A percentile compares a stretch with the other conserved stretches of the same genome.
phyloP scores from a whole-genome alignment of 2,329 filamentous ascomycete genomes.

The Phialemonium atrogriseum region DNA sequence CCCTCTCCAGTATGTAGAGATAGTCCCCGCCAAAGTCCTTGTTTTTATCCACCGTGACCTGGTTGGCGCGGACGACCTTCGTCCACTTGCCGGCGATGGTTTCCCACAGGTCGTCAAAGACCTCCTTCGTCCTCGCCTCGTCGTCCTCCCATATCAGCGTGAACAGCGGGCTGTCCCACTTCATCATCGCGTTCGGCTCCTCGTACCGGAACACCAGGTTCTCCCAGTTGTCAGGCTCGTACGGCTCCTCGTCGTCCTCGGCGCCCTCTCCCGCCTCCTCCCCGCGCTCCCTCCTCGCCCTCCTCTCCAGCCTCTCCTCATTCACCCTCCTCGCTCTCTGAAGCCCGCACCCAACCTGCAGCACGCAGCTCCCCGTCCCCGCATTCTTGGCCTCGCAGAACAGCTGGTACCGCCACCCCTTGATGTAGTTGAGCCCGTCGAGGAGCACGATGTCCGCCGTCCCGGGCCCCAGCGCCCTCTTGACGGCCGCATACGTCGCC shows the following conservation, averaged over 20 bases:
- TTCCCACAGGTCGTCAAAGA: conserved; percentile 66
- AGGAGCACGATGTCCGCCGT: conserved; percentile 73
- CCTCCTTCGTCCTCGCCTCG: conserved; percentile 43
- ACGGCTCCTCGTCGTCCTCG: conserved; percentile 33
- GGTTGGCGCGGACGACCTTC: conserved; percentile 64
- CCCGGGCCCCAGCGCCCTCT: conserved; percentile 62
- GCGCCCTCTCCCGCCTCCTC: conserved; percentile 8
- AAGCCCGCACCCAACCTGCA: conserved; percentile 52
- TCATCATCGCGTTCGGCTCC: conserved; percentile 75
- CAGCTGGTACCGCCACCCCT: conserved; percentile 81
- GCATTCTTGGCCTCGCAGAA: conserved; percentile 78
- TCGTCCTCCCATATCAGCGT: conserved; percentile 70
- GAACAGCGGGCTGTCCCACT: conserved; percentile 80
- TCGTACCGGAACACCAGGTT: conserved; percentile 78
- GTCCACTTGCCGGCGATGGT: conserved; percentile 54
- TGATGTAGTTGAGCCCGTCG: conserved; percentile 81
- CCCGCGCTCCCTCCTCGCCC: conserved; percentile 30
- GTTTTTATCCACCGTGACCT: conserved; percentile 59
- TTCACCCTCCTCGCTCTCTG: conserved; percentile 53
- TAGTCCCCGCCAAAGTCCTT: conserved; percentile 63
- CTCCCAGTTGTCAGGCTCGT: conserved; percentile 57
- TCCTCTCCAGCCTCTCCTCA: conserved; percentile 40
- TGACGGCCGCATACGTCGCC: conserved; percentile 67
- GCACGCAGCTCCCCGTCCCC: conserved; percentile 65
- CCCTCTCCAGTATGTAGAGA: conserved; percentile 70